phyloP scores from a whole-genome alignment of 148 eudicot genomes.

The Fagopyrum tataricum region DNA sequence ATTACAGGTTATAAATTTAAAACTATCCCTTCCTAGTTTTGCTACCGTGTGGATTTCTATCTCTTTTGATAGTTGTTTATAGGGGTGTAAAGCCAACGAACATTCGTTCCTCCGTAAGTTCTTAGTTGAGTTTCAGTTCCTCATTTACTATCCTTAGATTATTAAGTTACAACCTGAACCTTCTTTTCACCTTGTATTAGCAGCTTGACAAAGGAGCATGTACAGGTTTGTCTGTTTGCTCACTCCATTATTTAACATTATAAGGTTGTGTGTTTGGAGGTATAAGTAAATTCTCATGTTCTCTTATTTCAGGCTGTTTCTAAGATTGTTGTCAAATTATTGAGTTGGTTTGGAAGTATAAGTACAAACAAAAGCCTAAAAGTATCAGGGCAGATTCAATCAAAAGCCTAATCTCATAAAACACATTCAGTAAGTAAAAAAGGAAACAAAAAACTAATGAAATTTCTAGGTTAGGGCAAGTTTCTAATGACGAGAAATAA shows the following conservation, averaged over 20 bases:
- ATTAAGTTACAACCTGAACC: not conserved
- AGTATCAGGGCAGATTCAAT: too few relatives aligned
- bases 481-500: too few relatives aligned
- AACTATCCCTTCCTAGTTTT: too few relatives aligned
- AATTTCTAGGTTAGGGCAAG: too few relatives aligned
- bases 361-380: too few relatives aligned
- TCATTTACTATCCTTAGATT: not conserved
- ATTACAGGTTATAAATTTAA: too few relatives aligned
- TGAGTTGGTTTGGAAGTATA: conserved; percentile 23
- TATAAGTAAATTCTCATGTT: conserved; percentile 1
- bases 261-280: not conserved
- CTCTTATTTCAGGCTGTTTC: conserved; percentile 58
- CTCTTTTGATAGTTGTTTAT: too few relatives aligned
- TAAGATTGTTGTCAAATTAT: conserved; percentile 78
- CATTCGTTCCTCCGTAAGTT: conserved; percentile 82
- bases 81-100: too few relatives aligned
- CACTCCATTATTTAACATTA: not conserved
- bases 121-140: conserved; percentile 1
- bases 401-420: too few relatives aligned
- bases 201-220: conserved; percentile 91
- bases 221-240: conserved; percentile 46
- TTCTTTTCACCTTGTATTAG: conserved; percentile 16
- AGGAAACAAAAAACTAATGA: too few relatives aligned
- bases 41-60: too few relatives aligned
- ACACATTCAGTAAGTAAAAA: too few relatives aligned